These are phyloP conservation scores for Prunella vulgaris DNA, from an alignment of 257 asterid species.

Conservation along the genomic window DNA sequence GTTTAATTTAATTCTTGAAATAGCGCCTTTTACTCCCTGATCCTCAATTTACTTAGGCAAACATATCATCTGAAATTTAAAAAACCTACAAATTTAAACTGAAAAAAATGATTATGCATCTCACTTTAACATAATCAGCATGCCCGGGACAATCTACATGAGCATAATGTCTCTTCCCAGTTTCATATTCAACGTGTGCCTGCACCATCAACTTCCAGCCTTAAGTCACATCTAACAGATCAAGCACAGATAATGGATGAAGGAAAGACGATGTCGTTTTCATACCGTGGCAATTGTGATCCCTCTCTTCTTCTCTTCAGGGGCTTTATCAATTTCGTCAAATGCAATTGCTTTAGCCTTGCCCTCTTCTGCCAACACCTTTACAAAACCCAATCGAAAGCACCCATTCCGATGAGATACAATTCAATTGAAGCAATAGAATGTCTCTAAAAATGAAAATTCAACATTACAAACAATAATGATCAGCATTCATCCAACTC, in stretches of 20 bases:
- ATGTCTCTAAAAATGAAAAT: neutral
- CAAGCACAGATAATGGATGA: neutral
- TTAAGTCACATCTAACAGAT: neutral
- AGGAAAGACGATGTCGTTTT: neutral
- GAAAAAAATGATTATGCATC: constrained; percentile 14
- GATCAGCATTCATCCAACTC: neutral
- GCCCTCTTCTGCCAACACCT: constrained; percentile 88
- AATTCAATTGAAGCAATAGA: neutral
- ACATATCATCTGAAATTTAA: neutral
- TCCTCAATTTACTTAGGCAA: neutral
- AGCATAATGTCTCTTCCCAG: constrained; percentile 53
- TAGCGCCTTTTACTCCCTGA: neutral
- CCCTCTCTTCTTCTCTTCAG: constrained; percentile 92
- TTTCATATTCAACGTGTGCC: constrained; percentile 94
- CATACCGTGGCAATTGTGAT: constrained; percentile 82
- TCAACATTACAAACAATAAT: neutral
- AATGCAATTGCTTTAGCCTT: constrained; percentile 85
- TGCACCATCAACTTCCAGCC: constrained; percentile 29
- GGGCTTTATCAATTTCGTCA: constrained; percentile 92
- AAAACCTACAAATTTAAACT: neutral
- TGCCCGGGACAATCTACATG: constrained; percentile 82
- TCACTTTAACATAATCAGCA: constrained; percentile 86
- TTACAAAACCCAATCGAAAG: neutral
- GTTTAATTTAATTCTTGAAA: neutral
- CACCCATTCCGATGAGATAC: neutral